Evolutionary conservation across 371 early-diverging fungal species (phyloP), one percentile per base, ranked within the genome.

Genomic region (Mucor saturninus): DNA sequence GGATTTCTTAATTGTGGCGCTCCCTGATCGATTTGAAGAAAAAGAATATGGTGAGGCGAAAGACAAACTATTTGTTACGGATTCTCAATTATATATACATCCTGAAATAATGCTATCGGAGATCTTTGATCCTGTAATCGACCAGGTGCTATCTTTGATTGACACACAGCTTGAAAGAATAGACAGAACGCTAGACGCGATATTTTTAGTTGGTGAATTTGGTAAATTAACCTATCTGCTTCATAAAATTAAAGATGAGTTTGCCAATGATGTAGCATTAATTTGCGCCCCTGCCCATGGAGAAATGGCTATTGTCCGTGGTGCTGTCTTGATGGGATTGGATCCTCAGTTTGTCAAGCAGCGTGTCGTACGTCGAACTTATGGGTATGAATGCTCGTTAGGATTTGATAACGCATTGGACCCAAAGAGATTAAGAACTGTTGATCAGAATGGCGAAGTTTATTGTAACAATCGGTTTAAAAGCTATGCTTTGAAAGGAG

Each of bases 381-480:
- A 85, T 61, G 85, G 85, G 30, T 76, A 83, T 11, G 85, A 85
- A 45, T 81, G 83, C 7, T 78, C 81, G 26, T 83, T 85, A 83
- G 76, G 78, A 13, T 85, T 81, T 68, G 75, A 76, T 14, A 76
- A 79, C 2, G 79, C 80, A 4, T 57, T 65, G 4, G 85, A 85
- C 62, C 85, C 85, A 4, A 71, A 75, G n/a, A 81, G 83, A 50
- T 78, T 83, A 43, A 80, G 76, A 52, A 78, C 81, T 21, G 21
- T 21, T 21, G 21, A 21, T 21, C 21, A 73, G n/a, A 72, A 73
- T 30, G 69, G 68, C n/a, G 61, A 76, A 7, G 29, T 75, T 39
- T 79, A 73, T 59, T 79, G 79, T 53, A 81, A 81, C 56, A 81
- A 85, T 40, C 72, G 85, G 7, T 85, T 83, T 61, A 78, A 80